A percentile compares a stretch with the other conserved stretches of the same genome.
These are phyloP conservation scores for Seiridium cupressi DNA, from an alignment of 2,329 filamentous ascomycete genomes.

Conservation along the genomic window DNA sequence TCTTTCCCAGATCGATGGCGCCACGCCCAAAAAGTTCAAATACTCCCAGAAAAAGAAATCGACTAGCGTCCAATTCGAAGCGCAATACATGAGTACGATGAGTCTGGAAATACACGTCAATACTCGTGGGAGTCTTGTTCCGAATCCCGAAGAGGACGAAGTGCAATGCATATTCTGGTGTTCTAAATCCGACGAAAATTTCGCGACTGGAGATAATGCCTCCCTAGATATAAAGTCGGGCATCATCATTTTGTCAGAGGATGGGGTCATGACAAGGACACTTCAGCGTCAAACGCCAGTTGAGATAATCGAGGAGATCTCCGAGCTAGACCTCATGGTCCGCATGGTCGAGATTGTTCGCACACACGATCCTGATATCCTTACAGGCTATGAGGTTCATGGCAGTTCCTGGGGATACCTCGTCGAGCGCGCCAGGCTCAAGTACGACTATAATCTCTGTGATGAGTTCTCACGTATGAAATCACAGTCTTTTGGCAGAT, in stretches of 20 bases:
- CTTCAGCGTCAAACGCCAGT: slow-evolving; percentile 61
- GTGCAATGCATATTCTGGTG: slow-evolving; percentile 90
- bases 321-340: slow-evolving; percentile 82
- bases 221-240: slow-evolving; percentile 60
- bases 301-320: slow-evolving; percentile 70
- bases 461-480: slow-evolving; percentile 91
- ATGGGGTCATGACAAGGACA: slow-evolving; percentile 55
- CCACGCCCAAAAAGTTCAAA: slow-evolving; percentile 84
- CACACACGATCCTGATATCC: slow-evolving; percentile 80
- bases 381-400: slow-evolving; percentile 94
- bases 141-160: slow-evolving; percentile 88
- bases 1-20: slow-evolving; percentile 83
- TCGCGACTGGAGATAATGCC: slow-evolving; percentile 45
- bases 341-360: slow-evolving; percentile 86
- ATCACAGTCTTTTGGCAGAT: slow-evolving; percentile 75
- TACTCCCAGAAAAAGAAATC: slow-evolving; percentile 76
- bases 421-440: slow-evolving; percentile 80
- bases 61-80: slow-evolving; percentile 77
- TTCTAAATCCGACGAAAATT: slow-evolving; percentile 71
- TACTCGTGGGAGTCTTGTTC: slow-evolving; percentile 74
- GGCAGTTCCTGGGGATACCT: slow-evolving; percentile 93
- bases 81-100: slow-evolving; percentile 95
- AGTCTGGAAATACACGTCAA: slow-evolving; percentile 92
- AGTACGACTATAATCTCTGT: slow-evolving; percentile 88
- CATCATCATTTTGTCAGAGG: slow-evolving; percentile 68